Percentiles rank a stretch among this genome's conserved stretches.
Evolutionary conservation across 441 rosid genomes (phyloP).

Genomic region (Eruca vesicaria): DNA sequence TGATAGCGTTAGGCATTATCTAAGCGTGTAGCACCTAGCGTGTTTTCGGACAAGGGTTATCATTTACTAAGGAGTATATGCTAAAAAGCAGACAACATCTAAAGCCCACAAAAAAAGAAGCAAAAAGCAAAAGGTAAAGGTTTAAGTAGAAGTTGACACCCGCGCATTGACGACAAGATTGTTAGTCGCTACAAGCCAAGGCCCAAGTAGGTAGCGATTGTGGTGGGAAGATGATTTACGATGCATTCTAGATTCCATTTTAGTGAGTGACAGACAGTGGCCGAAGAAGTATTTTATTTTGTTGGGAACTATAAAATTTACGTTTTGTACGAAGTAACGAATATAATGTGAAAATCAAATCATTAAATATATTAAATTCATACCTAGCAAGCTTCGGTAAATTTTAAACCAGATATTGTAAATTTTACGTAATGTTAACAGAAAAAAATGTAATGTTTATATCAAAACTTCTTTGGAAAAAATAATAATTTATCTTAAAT

Average conservation of each 20-base stretch:
- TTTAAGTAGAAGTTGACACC: neutral
- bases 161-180: neutral
- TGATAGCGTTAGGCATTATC: too few relatives aligned
- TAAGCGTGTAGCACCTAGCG: too few relatives aligned
- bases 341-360: too few relatives aligned
- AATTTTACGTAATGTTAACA: too few relatives aligned
- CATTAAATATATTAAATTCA: too few relatives aligned
- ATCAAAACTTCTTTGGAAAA: too few relatives aligned
- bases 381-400: too few relatives aligned
- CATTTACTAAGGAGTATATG: too few relatives aligned
- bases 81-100: neutral
- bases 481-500: too few relatives aligned
- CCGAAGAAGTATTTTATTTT: neutral
- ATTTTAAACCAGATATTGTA: too few relatives aligned
- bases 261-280: neutral
- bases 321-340: neutral
- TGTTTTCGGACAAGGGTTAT: too few relatives aligned
- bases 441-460: too few relatives aligned
- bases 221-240: conserved; percentile 10
- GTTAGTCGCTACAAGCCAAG: neutral
- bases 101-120: neutral
- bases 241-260: neutral
- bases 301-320: neutral
- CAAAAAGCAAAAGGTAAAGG: neutral
- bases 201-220: conserved; percentile 18